Evolutionary conservation across 2,329 filamentous ascomycete species (phyloP).

Genomic region (Colletotrichum australisinense): DNA sequence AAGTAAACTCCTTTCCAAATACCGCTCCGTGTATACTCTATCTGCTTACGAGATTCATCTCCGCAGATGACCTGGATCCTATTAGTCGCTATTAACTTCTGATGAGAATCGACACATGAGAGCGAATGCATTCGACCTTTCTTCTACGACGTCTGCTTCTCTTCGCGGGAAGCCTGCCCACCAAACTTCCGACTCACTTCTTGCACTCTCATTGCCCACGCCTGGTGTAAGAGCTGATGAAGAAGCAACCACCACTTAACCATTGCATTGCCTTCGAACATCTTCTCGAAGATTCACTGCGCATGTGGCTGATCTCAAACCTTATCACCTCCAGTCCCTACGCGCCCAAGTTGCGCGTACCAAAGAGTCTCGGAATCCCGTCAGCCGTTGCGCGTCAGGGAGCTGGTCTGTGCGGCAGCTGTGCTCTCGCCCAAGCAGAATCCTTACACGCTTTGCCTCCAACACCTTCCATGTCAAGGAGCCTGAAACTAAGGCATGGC

Average conservation of each 20-base stretch:
- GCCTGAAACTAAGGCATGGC: not conserved
- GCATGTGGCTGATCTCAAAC: not conserved
- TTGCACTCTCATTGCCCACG: not conserved
- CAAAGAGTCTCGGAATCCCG: not conserved
- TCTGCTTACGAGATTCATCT: not conserved
- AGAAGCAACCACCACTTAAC: not conserved
- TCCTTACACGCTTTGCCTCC: not conserved
- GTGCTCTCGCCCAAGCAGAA: not conserved
- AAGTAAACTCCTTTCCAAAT: not conserved
- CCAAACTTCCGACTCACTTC: not conserved
- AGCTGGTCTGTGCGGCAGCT: not conserved
- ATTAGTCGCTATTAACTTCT: not conserved
- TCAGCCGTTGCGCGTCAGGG: not conserved
- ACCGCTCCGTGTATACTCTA: not conserved
- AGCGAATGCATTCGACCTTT: not conserved
- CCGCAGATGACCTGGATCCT: not conserved
- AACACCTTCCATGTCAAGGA: not conserved
- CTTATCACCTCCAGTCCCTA: not conserved
- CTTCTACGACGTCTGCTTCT: not conserved
- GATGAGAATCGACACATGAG: not conserved
- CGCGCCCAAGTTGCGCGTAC: not conserved
- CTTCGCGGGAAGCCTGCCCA: not conserved
- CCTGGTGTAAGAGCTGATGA: not conserved
- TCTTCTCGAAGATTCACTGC: not conserved
- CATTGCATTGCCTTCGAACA: not conserved